phyloP scores from a whole-genome alignment of 148 eudicot species.

The Arctostaphylos glauca region DNA sequence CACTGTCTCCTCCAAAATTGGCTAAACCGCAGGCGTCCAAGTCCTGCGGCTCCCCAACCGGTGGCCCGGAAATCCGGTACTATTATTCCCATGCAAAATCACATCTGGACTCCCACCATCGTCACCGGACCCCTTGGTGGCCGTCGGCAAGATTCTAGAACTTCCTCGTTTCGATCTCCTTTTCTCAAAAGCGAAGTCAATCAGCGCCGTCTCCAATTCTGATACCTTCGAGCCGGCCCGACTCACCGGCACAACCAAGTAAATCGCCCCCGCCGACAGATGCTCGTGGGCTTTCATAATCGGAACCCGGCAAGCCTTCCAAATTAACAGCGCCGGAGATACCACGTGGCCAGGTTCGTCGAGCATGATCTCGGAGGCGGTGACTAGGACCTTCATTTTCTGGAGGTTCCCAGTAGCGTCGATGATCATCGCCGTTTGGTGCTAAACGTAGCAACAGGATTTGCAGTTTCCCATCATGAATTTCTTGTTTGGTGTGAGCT shows the following conservation, averaged over 20 bases:
- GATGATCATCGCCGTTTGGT: constrained; percentile 8
- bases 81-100: constrained; percentile 15
- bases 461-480: constrained; percentile 16
- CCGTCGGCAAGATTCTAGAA: constrained; percentile 33
- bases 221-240: constrained; percentile 30
- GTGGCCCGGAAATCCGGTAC: constrained; percentile 16
- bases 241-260: constrained; percentile 33
- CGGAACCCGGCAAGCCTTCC: constrained; percentile 21
- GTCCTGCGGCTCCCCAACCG: constrained; percentile 18
- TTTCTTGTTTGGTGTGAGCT: background rate
- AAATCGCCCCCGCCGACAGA: constrained; percentile 30
- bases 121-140: constrained; percentile 1
- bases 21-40: constrained; percentile 40
- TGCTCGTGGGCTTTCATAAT: constrained; percentile 34
- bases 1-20: constrained; percentile 29
- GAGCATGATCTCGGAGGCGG: constrained; percentile 44
- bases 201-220: constrained; percentile 22
- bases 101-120: background rate
- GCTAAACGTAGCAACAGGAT: background rate
- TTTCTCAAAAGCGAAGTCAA: constrained; percentile 18
- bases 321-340: constrained; percentile 21
- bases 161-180: constrained; percentile 12
- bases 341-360: constrained; percentile 37
- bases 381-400: constrained; percentile 21
- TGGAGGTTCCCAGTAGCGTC: constrained; percentile 9